Conservation (phyloP, 331 rosid species). For the Pyracantha coccinea region DNA sequence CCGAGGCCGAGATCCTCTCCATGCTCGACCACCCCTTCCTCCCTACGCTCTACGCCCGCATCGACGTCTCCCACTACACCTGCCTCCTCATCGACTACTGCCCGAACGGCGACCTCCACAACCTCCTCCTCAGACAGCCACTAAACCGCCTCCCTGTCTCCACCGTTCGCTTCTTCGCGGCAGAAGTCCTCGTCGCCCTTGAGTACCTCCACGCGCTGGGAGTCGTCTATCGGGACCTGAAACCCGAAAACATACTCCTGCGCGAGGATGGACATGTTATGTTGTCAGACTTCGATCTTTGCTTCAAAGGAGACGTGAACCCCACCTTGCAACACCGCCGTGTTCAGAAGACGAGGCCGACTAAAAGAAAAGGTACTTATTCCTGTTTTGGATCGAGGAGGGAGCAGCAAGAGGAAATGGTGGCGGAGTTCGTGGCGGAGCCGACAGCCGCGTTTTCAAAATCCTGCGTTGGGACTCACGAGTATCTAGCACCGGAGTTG, state of each 20-base stretch:
- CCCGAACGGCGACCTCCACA: constrained; percentile 77
- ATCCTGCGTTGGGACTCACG: constrained; percentile 91
- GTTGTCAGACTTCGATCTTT: constrained; percentile 88
- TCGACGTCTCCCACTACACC: constrained; percentile 79
- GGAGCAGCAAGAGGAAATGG: background rate
- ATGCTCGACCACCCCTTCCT: constrained; percentile 84
- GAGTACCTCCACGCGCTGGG: constrained; percentile 90
- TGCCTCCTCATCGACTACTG: constrained; percentile 90
- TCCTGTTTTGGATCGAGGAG: constrained; percentile 8
- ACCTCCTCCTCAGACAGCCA: constrained; percentile 59
- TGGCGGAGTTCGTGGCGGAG: constrained; percentile 70
- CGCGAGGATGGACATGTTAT: constrained; percentile 88
- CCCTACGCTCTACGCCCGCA: constrained; percentile 83
- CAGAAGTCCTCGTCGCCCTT: constrained; percentile 67
- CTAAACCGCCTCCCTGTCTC: constrained; percentile 18
- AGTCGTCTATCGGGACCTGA: constrained; percentile 68
- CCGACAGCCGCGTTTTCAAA: constrained; percentile 67
- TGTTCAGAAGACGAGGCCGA: background rate
- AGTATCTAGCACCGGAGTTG: constrained; percentile 86
- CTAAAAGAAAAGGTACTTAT: background rate
- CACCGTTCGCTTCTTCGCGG: constrained; percentile 60
- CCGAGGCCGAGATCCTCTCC: constrained; percentile 65
- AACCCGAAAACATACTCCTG: constrained; percentile 76
- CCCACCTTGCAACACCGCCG: constrained; percentile 25
- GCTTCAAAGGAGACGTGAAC: constrained; percentile 59